A percentile compares a stretch with the other conserved stretches of the same genome.
phyloP scores from a whole-genome alignment of 2,329 filamentous ascomycete genomes.

The Macrophomina pseudophaseolina region DNA sequence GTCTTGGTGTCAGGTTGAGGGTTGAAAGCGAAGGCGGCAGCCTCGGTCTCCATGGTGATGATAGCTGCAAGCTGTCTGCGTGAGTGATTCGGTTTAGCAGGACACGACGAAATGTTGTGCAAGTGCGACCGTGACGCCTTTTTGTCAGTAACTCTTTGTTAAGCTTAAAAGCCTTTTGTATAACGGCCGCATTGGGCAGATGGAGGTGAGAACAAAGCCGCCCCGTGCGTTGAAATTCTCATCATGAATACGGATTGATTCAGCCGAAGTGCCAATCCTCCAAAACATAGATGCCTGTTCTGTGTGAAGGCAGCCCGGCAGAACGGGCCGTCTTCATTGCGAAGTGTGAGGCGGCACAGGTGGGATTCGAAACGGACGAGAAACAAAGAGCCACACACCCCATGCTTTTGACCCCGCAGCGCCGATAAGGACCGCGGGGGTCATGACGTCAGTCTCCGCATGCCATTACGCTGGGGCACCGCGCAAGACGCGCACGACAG shows the following conservation, averaged over 20 bases:
- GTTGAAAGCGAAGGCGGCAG: not conserved
- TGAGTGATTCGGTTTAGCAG: not conserved
- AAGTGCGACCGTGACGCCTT: too few species aligned
- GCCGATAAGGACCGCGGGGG: not conserved
- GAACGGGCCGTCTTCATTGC: too few species aligned
- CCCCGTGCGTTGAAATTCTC: too few species aligned
- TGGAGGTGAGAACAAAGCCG: too few species aligned
- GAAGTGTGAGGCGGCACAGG: too few species aligned
- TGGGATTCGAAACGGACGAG: not conserved
- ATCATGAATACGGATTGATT: too few species aligned
- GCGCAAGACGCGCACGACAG: not conserved
- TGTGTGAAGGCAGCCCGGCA: not conserved
- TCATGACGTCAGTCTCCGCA: not conserved
- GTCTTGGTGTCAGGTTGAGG: not conserved
- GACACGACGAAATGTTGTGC: too few species aligned
- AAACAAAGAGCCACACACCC: not conserved
- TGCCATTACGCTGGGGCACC: not conserved
- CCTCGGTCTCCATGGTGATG: not conserved
- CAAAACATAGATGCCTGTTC: too few species aligned
- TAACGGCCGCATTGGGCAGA: too few species aligned
- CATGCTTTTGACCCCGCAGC: not conserved
- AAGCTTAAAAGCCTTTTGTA: too few species aligned
- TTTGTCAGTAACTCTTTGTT: too few species aligned
- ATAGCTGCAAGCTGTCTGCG: not conserved
- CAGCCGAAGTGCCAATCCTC: too few species aligned